Base-by-base conservation (phyloP, 1,284 basidiomycete species). In the Naganishia sp. region DNA sequence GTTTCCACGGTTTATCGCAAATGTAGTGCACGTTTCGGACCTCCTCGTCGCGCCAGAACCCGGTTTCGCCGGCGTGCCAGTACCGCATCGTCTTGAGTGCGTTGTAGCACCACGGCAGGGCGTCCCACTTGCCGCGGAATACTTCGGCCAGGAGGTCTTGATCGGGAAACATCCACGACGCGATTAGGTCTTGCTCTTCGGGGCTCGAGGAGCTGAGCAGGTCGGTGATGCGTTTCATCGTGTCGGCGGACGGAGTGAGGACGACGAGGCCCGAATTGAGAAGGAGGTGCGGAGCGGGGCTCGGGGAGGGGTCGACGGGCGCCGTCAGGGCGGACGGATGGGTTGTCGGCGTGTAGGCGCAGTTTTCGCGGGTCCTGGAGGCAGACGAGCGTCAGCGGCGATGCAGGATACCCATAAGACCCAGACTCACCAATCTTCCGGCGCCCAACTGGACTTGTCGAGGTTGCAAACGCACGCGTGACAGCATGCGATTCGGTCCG, bases 381-480 rank as follows among this genome's bases (percentile, higher is more conserved):
- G 4, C 9, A 6, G 42, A 42, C 5, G 51, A 35, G 2, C 63
- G 42, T 50, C n/a, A n/a, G n/a, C n/a, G n/a, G n/a, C n/a, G n/a
- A n/a, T n/a, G n/a, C n/a, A n/a, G n/a, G n/a, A n/a, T n/a, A n/a
- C n/a, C n/a, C n/a, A n/a, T n/a, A n/a, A n/a, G n/a, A n/a, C n/a
- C 6, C 31, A 21, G n/a, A 77, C 85, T 81, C 72, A 92, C 94
- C 94, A 98, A 75, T 96, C 92, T 7, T 76, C 73, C 3, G 95
- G 94, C 77, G 97, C 98, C 74, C 94, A 90, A 1, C 83, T 71
- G 50, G 94, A 79, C 75, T 86, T 87, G 64, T 87, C 85, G 13
- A 94, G 94, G 76, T 98, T 98, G 82, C 94, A 98, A 1, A 93
- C 88, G 75, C 94, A 98, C 9, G 87, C 94, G 71, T 94, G 93